Conservation (phyloP, 2,329 filamentous ascomycete species). For the Apiospora rasikravindrae region DNA sequence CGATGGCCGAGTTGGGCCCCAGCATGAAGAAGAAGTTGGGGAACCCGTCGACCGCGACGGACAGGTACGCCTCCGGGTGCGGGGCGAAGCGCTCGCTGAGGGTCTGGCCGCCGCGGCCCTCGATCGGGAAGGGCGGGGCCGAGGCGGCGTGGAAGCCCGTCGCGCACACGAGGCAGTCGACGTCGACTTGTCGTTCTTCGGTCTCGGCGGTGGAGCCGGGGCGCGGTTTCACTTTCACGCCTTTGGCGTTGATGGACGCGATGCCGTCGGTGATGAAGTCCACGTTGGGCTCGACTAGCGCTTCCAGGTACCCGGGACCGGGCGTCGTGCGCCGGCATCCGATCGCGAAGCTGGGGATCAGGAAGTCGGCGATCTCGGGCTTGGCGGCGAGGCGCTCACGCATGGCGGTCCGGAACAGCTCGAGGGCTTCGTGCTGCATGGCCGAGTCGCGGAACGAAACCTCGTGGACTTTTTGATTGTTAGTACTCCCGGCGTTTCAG, state of each 20-base stretch:
- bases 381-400: conserved; percentile 45
- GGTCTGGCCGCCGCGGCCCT: conserved; percentile 43
- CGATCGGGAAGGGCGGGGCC: conserved; percentile 47
- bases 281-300: conserved; percentile 48
- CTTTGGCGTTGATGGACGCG: conserved; percentile 39
- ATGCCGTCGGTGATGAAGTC: conserved; percentile 45
- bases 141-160: conserved; percentile 50
- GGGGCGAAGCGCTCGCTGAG: conserved; percentile 46
- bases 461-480: conserved; percentile 40
- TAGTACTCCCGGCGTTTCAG: background rate
- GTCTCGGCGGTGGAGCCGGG: no score
- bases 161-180: conserved; percentile 55
- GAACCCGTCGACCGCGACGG: conserved; percentile 51
- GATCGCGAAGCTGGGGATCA: conserved; percentile 49
- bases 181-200: conserved; percentile 34
- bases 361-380: conserved; percentile 48
- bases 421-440: conserved; percentile 41
- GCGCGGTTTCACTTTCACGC: conserved; percentile 33
- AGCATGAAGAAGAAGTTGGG: conserved; percentile 56
- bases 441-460: conserved; percentile 43
- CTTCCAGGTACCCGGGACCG: conserved; percentile 52
- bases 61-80: conserved; percentile 50
- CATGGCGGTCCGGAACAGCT: conserved; percentile 46
- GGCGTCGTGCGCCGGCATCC: conserved; percentile 53
- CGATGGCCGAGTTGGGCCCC: conserved; percentile 54